phyloP scores from a whole-genome alignment of 345 rosid species.

The Melastoma malabathricum region DNA sequence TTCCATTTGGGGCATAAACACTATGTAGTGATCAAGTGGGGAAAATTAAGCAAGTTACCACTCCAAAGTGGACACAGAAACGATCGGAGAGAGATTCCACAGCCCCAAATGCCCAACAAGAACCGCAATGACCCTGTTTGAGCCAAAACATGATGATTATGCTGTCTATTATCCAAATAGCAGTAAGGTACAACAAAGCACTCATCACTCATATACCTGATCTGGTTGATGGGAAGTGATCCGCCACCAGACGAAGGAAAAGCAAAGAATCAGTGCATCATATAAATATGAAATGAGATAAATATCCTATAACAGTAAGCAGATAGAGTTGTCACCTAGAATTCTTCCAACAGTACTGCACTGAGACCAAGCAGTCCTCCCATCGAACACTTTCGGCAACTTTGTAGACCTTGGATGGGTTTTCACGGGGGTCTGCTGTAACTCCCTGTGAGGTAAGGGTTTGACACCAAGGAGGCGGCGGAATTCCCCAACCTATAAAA shows the following conservation, averaged over 20 bases:
- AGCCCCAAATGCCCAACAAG: conserved; percentile 99
- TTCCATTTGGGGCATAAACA: too few relatives aligned
- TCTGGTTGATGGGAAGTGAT: conserved; percentile 27
- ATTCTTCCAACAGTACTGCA: conserved; percentile 72
- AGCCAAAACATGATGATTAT: conserved; percentile 10
- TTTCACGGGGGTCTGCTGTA: conserved; percentile 45
- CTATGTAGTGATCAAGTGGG: too few relatives aligned
- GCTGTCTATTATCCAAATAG: conserved; percentile 6
- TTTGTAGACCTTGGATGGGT: conserved; percentile 52
- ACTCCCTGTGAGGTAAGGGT: conserved; percentile 40
- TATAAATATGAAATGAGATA: neutral
- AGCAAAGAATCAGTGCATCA: conserved; percentile 22
- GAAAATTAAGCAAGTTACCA: conserved; percentile 24
- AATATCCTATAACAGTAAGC: conserved; percentile 2
- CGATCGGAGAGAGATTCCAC: conserved; percentile 93
- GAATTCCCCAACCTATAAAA: conserved; percentile 59
- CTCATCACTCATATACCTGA: conserved; percentile 46
- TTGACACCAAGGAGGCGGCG: conserved; percentile 75
- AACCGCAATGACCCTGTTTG: conserved; percentile 91
- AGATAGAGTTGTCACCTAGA: conserved; percentile 36
- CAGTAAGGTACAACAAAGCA: conserved; percentile 1
- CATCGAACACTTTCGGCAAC: conserved; percentile 66
- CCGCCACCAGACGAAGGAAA: conserved; percentile 20
- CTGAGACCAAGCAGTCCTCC: conserved; percentile 75
- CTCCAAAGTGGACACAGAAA: conserved; percentile 74